Evolutionary conservation across 2,329 filamentous ascomycete genomes (phyloP).

Genomic region (Scedosporium minutisporum): DNA sequence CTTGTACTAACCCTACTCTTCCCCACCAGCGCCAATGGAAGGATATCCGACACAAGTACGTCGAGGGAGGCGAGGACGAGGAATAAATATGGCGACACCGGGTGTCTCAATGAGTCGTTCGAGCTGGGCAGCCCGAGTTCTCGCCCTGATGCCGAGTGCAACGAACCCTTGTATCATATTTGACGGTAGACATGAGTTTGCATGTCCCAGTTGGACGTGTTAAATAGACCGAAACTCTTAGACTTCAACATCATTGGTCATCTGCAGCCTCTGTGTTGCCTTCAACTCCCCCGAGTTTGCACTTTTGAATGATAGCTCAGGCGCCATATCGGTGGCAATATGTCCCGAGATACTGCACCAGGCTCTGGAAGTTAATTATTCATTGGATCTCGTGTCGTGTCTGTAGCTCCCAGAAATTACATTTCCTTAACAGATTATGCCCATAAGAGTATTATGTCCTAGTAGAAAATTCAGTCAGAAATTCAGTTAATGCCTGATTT

Average conservation of each 20-base stretch:
- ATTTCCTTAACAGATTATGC: too few species aligned
- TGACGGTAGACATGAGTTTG: background rate
- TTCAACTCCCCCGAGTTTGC: too few species aligned
- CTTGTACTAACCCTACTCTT: constrained; percentile 4
- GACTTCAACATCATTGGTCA: background rate
- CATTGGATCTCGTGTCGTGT: too few species aligned
- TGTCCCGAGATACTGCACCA: background rate
- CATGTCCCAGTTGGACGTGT: background rate
- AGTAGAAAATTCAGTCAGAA: too few species aligned
- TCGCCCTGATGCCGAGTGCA: background rate
- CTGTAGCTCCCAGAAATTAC: too few species aligned
- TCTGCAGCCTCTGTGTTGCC: too few species aligned
- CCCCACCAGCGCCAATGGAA: constrained; percentile 87
- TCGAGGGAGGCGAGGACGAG: constrained; percentile 60
- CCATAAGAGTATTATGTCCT: too few species aligned
- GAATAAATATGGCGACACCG: constrained; percentile 29
- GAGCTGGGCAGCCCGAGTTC: background rate
- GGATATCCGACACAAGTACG: constrained; percentile 88
- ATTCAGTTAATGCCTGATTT: too few species aligned
- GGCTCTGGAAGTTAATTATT: too few species aligned
- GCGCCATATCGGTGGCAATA: background rate
- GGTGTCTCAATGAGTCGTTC: background rate
- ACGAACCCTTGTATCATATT: constrained; percentile 3
- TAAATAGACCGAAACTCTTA: background rate
- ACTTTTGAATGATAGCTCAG: too few species aligned